phyloP scores from a whole-genome alignment of 176 grass and related monocot species.

The Avena eriantha region DNA sequence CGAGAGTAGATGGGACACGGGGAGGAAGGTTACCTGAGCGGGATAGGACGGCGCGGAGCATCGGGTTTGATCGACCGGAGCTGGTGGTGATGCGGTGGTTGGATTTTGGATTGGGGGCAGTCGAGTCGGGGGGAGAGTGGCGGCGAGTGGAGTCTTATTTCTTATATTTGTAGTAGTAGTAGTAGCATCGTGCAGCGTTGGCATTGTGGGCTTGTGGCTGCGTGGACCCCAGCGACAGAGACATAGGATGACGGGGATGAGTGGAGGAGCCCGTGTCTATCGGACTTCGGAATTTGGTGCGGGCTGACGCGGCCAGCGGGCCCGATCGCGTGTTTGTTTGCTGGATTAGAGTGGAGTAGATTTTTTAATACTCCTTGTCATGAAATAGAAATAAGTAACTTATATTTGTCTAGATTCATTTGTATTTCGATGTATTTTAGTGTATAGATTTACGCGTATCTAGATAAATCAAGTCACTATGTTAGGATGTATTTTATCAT shows the following conservation, averaged over 20 bases:
- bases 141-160: not conserved
- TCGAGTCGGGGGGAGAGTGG: not conserved
- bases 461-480: too few relatives aligned
- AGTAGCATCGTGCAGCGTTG: not conserved
- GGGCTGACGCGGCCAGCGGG: not conserved
- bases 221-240: not conserved
- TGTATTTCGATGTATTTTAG: too few relatives aligned
- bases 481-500: too few relatives aligned
- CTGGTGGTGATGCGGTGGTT: conserved; percentile 7
- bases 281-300: not conserved
- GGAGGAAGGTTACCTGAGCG: conserved; percentile 41
- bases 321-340: not conserved
- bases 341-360: not conserved
- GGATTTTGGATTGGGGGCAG: conserved; percentile 11
- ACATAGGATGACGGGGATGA: not conserved
- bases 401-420: too few relatives aligned
- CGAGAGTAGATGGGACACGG: not conserved
- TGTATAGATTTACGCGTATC: too few relatives aligned
- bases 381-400: too few relatives aligned
- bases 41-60: conserved; percentile 52
- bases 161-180: not conserved
- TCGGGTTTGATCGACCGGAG: conserved; percentile 17
- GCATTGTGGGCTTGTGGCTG: conserved; percentile 1
- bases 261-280: not conserved
- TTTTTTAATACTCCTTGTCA: too few relatives aligned